phyloP scores from a whole-genome alignment of 2,329 filamentous ascomycete species.

The Calonectria pauciramosa region DNA sequence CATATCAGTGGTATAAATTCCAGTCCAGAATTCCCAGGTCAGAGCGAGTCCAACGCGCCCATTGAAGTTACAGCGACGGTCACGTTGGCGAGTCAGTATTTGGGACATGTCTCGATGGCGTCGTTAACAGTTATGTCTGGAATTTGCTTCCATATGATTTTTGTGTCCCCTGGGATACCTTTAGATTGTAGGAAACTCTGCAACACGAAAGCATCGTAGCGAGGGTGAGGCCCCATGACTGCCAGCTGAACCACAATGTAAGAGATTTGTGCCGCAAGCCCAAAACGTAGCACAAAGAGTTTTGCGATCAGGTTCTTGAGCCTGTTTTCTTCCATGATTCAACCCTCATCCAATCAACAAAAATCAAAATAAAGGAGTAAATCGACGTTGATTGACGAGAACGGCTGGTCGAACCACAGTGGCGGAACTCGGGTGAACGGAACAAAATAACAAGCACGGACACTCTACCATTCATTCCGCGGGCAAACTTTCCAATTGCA shows the following conservation, averaged over 20 bases:
- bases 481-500: not conserved
- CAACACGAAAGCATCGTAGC: not conserved
- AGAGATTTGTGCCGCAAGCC: not conserved
- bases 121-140: not conserved
- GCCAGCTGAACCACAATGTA: not conserved
- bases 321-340: not conserved
- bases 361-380: not conserved
- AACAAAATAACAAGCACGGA: not conserved
- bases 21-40: not conserved
- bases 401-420: not conserved
- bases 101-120: not conserved
- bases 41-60: not conserved
- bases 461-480: not conserved
- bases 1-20: not conserved
- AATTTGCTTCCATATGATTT: no score
- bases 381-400: not conserved
- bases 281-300: not conserved
- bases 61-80: not conserved
- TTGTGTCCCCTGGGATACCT: not conserved
- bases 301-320: not conserved
- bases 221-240: not conserved
- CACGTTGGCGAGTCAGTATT: not conserved
- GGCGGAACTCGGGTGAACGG: not conserved
- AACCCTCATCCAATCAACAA: not conserved
- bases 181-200: not conserved